Base-by-base conservation (phyloP, 495 filamentous ascomycete species). In the Podospora anserina region DNA sequence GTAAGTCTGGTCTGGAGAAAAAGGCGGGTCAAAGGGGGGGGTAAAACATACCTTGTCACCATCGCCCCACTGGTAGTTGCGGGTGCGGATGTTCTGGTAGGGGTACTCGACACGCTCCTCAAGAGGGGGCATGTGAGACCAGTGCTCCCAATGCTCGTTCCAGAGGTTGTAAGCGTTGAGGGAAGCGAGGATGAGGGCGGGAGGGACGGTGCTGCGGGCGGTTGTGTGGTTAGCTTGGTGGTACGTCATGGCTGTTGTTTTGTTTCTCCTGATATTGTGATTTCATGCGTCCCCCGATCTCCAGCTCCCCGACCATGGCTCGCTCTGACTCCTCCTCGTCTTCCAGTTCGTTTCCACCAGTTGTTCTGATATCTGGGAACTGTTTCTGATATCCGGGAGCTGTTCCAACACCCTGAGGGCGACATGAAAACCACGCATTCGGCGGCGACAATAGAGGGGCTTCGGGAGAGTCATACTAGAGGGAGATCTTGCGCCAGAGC, bases 61-160 rank as follows among this genome's bases (percentile, higher is more conserved):
- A 77, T 97, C 86, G 61, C 93, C 93, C 90, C 91, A 97, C 72
- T 87, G 86, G 87, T 82, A 97, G 85, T 94, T 95, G 86, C 92
- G 94, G 71, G 85, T 83, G 75, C 94, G 88, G 76, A 97, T 88
- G 84, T 97, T 97, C 88, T 93, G 91, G 86, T 93, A 97, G 66
- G 92, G 86, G 83, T 97, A 97, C 83, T 97, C 89, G 71, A 83
- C 76, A 75, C 91, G 88, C 81, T 97, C 94, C 84, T 96, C 92
- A 53, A 95, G 86, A 66, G 94, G 90, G 64, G 90, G 86, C 83
- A 91, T 83, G 84, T 97, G 93, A 5, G 79, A 79, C 91, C 90
- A 92, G 83, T 97, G 94, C 83, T 95, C 91, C 94, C 93, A 97
- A 81, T 97, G 94, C 87, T 96, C 92, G 68, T 85, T 87, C 92